These are phyloP conservation scores for Tetradesmus lagerheimii DNA, from an alignment of 139 green algal species.

Conservation along the genomic window DNA sequence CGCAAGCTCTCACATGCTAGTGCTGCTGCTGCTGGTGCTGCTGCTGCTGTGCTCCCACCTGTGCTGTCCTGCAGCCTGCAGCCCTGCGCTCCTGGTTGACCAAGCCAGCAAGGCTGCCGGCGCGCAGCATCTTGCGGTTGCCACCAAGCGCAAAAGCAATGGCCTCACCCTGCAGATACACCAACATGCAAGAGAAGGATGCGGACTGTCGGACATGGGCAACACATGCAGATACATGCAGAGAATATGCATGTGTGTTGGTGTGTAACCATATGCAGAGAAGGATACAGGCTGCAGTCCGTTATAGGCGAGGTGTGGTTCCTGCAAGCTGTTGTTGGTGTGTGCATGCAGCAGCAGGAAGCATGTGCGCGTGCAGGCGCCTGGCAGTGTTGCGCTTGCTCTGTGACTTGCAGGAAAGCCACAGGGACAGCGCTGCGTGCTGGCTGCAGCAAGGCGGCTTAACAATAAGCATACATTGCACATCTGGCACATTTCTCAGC, in stretches of 20 bases:
- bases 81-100: conserved; percentile 59
- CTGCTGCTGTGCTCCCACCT: background rate
- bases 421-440: too few species aligned
- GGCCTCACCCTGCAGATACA: conserved; percentile 69
- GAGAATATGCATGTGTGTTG: too few species aligned
- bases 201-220: too few species aligned
- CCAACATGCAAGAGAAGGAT: too few species aligned
- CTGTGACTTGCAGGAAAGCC: background rate
- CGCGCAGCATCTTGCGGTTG: conserved; percentile 70
- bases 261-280: too few species aligned
- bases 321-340: background rate
- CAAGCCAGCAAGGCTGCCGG: conserved; percentile 55
- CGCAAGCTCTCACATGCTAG: background rate
- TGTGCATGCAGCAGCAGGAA: background rate
- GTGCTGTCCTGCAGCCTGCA: background rate
- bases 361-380: background rate
- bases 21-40: background rate
- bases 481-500: too few species aligned
- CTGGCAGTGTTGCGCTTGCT: background rate
- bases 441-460: too few species aligned
- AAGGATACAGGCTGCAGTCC: background rate
- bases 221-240: too few species aligned
- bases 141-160: conserved; percentile 79
- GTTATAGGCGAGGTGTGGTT: background rate
- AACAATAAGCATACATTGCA: too few species aligned